Percentiles rank a stretch among this genome's conserved stretches.
These are phyloP conservation scores for Xanthoconium purpureum DNA, from an alignment of 768 basidiomycete species.

Conservation along the genomic window DNA sequence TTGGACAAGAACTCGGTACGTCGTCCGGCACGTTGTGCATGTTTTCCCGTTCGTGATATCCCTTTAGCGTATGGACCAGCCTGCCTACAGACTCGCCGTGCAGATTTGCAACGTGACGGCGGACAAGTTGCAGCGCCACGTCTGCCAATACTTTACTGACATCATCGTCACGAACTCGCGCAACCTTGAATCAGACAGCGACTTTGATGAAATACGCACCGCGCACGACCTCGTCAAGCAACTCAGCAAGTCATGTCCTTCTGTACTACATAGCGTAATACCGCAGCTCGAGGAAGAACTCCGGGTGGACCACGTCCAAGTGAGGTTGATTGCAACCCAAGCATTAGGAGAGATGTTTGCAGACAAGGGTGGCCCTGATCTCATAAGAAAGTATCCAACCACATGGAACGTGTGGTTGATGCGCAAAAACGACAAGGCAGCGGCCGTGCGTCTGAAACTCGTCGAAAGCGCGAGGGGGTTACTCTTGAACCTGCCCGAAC, in stretches of 20 bases:
- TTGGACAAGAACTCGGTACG: slow-evolving; percentile 71
- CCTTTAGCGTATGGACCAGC: slow-evolving; percentile 60
- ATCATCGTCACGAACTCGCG: slow-evolving; percentile 63
- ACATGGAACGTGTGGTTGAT: slow-evolving; percentile 86
- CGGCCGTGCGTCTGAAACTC: slow-evolving; percentile 71
- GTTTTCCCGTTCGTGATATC: slow-evolving; percentile 1
- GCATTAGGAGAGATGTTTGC: slow-evolving; percentile 90
- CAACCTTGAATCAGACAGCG: slow-evolving; percentile 53
- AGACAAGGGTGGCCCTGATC: slow-evolving; percentile 67
- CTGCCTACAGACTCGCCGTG: slow-evolving; percentile 78
- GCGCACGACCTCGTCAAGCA: slow-evolving; percentile 86
- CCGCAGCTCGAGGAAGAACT: slow-evolving; percentile 92
- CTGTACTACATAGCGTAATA: slow-evolving; percentile 83
- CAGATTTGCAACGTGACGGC: slow-evolving; percentile 81
- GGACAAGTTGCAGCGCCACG: slow-evolving; percentile 84
- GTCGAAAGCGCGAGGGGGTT: slow-evolving; percentile 67
- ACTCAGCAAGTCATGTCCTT: slow-evolving; percentile 75
- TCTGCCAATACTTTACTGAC: slow-evolving; percentile 91
- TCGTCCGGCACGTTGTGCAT: slow-evolving; percentile 4
- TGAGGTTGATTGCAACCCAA: slow-evolving; percentile 80
- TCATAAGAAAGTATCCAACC: slow-evolving; percentile 73
- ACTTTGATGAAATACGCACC: slow-evolving; percentile 63
- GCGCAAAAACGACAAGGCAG: slow-evolving; percentile 72
- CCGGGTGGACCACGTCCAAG: slow-evolving; percentile 63
- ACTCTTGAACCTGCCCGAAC: slow-evolving; percentile 62